These are phyloP conservation scores for Teunomyces kruisii DNA, from an alignment of 805 yeast species.

Conservation along the genomic window DNA sequence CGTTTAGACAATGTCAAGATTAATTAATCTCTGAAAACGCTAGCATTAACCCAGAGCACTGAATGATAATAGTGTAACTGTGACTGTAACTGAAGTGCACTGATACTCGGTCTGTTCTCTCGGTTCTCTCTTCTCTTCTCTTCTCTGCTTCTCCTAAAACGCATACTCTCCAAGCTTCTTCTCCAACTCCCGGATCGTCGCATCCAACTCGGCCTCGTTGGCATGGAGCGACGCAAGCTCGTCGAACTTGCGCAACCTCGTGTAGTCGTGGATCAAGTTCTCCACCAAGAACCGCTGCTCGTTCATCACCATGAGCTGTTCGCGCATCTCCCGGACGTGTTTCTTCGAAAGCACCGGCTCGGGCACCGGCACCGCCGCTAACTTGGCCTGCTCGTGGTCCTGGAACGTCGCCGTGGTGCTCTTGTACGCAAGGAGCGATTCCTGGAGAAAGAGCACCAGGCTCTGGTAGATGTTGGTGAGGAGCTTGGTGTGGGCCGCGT, in stretches of 20 bases:
- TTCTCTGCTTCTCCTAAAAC: no score
- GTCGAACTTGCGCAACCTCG: constrained; percentile 70
- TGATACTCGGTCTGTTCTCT: no score
- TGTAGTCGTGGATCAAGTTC: constrained; percentile 60
- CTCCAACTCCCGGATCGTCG: constrained; percentile 48
- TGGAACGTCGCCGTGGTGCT: constrained; percentile 51
- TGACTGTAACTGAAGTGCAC: no score
- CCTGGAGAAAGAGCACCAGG: constrained; percentile 62
- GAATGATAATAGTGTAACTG: no score
- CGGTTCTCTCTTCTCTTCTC: no score
- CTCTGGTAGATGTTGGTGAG: constrained; percentile 56
- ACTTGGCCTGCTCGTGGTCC: constrained; percentile 23
- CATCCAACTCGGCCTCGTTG: constrained; percentile 57
- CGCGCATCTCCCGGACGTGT: constrained; percentile 60
- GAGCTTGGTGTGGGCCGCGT: constrained; percentile 20
- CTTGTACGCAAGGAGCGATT: constrained; percentile 63
- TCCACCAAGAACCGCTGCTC: constrained; percentile 79
- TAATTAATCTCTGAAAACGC: no score
- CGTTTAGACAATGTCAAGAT: neutral
- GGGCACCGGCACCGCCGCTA: constrained; percentile 9
- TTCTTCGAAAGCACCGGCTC: constrained; percentile 38
- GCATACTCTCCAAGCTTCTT: constrained; percentile 54
- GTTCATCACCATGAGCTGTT: constrained; percentile 79
- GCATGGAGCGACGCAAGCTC: constrained; percentile 61
- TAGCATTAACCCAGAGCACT: no score